phyloP scores from a whole-genome alignment of 1,284 basidiomycete genomes.

The Ustilago xerochloae region DNA sequence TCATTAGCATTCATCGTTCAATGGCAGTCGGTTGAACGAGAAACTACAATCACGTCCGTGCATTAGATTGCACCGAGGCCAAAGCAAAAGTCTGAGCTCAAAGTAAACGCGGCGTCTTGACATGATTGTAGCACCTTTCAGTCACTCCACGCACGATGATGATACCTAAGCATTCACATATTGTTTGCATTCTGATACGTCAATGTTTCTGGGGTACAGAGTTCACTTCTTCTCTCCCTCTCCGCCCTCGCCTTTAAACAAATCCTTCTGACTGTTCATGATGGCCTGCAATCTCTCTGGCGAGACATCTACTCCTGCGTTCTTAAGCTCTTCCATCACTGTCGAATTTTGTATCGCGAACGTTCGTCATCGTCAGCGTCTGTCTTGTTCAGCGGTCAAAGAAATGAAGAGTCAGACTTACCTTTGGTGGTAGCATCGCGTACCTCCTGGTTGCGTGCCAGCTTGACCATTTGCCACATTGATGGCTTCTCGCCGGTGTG shows the following conservation, averaged over 20 bases:
- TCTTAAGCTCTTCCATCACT: conserved; percentile 61
- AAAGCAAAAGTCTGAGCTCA: too few species aligned
- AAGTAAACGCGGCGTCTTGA: too few species aligned
- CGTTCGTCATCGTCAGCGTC: not conserved
- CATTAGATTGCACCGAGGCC: too few species aligned
- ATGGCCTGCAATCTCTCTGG: conserved; percentile 55
- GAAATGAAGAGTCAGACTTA: conserved; percentile 15
- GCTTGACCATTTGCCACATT: conserved; percentile 56
- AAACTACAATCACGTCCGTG: too few species aligned
- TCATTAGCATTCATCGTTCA: conserved; percentile 13
- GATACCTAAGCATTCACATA: too few species aligned
- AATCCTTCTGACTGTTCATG: conserved; percentile 40
- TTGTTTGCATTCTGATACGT: too few species aligned
- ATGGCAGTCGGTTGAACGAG: not conserved
- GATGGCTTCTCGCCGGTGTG: conserved; percentile 49
- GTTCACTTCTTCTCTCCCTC: conserved; percentile 18
- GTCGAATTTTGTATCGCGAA: not conserved
- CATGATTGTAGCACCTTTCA: too few species aligned
- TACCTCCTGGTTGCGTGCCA: conserved; percentile 55
- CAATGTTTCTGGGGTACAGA: too few species aligned
- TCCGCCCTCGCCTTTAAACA: conserved; percentile 22
- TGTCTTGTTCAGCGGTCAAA: not conserved
- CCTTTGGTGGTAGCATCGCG: conserved; percentile 53
- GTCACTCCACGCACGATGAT: too few species aligned
- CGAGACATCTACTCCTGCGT: conserved; percentile 59